These are phyloP conservation scores for Lentinula sp. DNA, from an alignment of 768 basidiomycete genomes.

Conservation along the genomic window DNA sequence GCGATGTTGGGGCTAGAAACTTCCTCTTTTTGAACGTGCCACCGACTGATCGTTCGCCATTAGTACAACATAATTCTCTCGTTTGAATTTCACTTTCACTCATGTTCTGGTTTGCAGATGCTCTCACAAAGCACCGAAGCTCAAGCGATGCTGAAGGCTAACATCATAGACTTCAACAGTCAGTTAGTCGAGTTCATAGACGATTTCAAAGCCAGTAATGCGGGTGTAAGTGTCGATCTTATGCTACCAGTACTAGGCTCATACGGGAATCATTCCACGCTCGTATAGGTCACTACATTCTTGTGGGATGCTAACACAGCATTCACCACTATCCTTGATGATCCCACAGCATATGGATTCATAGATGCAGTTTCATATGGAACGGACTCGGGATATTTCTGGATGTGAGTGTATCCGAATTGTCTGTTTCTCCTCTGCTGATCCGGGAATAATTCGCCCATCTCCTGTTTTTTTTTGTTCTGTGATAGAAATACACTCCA, in stretches of 20 bases:
- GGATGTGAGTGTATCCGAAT: slow-evolving; percentile 34
- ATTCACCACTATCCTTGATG: slow-evolving; percentile 43
- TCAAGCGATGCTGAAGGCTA: slow-evolving; percentile 33
- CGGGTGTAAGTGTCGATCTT: slow-evolving; percentile 30
- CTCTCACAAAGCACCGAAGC: slow-evolving; percentile 32
- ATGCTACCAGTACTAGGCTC: not conserved
- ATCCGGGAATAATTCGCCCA: not conserved
- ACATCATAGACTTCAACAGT: slow-evolving; percentile 47
- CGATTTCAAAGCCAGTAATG: slow-evolving; percentile 35
- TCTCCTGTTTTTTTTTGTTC: not conserved
- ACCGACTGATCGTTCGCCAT: slow-evolving; percentile 33
- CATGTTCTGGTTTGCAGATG: slow-evolving; percentile 30
- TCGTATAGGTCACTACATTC: slow-evolving; percentile 36
- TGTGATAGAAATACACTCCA: slow-evolving; percentile 48
- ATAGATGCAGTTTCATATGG: slow-evolving; percentile 46
- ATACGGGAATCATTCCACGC: not conserved
- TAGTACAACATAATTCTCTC: slow-evolving; percentile 20
- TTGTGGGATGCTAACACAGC: slow-evolving; percentile 44
- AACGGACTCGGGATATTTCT: slow-evolving; percentile 37
- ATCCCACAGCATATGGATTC: slow-evolving; percentile 47
- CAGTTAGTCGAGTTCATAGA: slow-evolving; percentile 36
- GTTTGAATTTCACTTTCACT: not conserved
- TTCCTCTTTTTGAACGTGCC: slow-evolving; percentile 46
- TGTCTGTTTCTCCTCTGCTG: not conserved
- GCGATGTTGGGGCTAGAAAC: slow-evolving; percentile 49